A percentile compares a stretch with the other conserved stretches of the same genome.
Conservation (phyloP, 352 stramenopile genomes). For the Phytophthora brassicae region DNA sequence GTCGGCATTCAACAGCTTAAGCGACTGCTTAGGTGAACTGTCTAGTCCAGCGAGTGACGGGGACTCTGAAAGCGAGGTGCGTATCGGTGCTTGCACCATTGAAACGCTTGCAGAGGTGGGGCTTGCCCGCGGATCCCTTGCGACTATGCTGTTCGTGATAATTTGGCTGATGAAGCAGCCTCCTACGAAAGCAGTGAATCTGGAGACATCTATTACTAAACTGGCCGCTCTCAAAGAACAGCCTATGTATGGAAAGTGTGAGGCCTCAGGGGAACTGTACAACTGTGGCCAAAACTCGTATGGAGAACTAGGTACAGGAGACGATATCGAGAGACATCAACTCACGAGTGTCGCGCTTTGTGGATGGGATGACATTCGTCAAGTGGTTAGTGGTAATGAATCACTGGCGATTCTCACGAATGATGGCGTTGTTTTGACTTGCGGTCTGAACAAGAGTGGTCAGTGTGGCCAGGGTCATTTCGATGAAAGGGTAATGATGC, state of each 20-base stretch:
- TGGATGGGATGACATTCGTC: slow-evolving; percentile 82
- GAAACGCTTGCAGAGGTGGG: slow-evolving; percentile 78
- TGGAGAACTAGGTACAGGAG: slow-evolving; percentile 81
- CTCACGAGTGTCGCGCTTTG: slow-evolving; percentile 77
- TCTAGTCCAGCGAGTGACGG: slow-evolving; percentile 21
- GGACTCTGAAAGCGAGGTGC: slow-evolving; percentile 22
- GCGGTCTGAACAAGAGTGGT: slow-evolving; percentile 86
- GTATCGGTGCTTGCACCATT: slow-evolving; percentile 56
- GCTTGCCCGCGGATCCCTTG: slow-evolving; percentile 67
- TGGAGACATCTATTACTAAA: slow-evolving; percentile 63
- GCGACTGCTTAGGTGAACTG: slow-evolving; percentile 64
- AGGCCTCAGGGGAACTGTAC: slow-evolving; percentile 84
- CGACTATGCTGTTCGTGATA: slow-evolving; percentile 70
- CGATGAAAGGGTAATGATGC: slow-evolving; percentile 85
- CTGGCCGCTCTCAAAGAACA: slow-evolving; percentile 81
- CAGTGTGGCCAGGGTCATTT: slow-evolving; percentile 88
- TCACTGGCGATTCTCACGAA: slow-evolving; percentile 82
- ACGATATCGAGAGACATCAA: slow-evolving; percentile 82
- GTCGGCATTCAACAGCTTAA: slow-evolving; percentile 71
- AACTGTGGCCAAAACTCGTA: slow-evolving; percentile 90
- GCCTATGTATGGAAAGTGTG: slow-evolving; percentile 84
- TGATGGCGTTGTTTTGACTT: slow-evolving; percentile 77
- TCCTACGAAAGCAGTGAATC: slow-evolving; percentile 43
- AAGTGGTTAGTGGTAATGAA: slow-evolving; percentile 86
- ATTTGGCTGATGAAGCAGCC: slow-evolving; percentile 71